Conservation (phyloP, 1,139 yeast species). For the Pichia inconspicua region DNA sequence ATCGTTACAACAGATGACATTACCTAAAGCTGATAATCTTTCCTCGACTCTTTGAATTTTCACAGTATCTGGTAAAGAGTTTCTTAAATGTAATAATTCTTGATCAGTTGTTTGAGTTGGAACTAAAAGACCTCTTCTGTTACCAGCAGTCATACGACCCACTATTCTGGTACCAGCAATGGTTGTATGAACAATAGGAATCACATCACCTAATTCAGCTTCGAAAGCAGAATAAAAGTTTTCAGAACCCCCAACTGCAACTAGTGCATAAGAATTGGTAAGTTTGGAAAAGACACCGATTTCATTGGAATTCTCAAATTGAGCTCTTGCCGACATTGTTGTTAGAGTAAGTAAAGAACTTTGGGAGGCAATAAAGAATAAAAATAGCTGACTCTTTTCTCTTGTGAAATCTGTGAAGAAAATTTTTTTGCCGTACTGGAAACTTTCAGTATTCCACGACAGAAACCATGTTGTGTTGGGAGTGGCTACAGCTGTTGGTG, state of each 20-base stretch:
- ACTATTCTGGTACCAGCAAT: conserved; percentile 97
- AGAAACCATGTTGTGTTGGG: too few species aligned
- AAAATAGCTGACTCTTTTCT: too few species aligned
- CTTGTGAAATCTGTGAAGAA: neutral
- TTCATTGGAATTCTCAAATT: conserved; percentile 96
- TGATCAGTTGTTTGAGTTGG: conserved; percentile 99
- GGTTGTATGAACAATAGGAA: conserved; percentile 94
- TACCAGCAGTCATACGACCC: conserved; percentile 98
- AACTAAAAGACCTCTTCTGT: conserved; percentile 92
- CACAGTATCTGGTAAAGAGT: conserved; percentile 92
- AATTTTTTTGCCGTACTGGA: neutral
- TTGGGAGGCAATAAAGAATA: neutral
- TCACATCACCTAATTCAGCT: conserved; percentile 92
- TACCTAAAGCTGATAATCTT: conserved; percentile 92
- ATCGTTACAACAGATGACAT: conserved; percentile 97
- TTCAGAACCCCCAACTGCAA: conserved; percentile 97
- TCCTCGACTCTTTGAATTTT: conserved; percentile 98
- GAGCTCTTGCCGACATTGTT: conserved; percentile 19
- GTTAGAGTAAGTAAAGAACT: neutral
- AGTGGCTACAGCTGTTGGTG: too few species aligned
- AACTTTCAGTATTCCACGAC: too few species aligned
- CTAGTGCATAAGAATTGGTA: conserved; percentile 93
- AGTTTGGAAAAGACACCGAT: conserved; percentile 96
- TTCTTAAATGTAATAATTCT: conserved; percentile 95
- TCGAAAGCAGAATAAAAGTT: conserved; percentile 97